Base-by-base conservation (phyloP, 1,284 basidiomycete genomes). In the Irpex lacteus region DNA sequence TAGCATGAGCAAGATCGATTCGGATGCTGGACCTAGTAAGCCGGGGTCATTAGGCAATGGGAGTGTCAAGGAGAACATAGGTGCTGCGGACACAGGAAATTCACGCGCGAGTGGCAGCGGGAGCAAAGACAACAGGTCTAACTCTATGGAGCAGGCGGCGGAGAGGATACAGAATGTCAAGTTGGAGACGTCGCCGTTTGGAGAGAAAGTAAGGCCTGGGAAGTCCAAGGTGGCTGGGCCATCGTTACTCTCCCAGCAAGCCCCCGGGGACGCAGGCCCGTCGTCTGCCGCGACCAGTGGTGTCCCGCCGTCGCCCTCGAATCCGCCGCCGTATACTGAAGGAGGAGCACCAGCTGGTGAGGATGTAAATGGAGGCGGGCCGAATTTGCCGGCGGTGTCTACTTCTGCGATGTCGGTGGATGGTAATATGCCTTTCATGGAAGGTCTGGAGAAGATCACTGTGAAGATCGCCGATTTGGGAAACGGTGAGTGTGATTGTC, bases 381-480 rank as follows among this genome's bases (percentile, higher is more conserved):
- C 67, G 38, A 66, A 65, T 4, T 13, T 69, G 36, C 75, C 75
- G 37, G 26, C 54, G 19, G 63, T 71, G n/a, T 78, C 78, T 13
- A 73, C 74, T n/a, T 77, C 77, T 53, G 75, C 75, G 66, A 80
- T 77, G 75, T 81, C 78, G 1, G 75, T 80, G 49, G 80, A 82
- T 67, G 70, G 64, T 2, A 37, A 68, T 18, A 61, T 67, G 49
- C 65, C 67, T 13, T 58, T 70, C 50, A 66, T 70, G 50, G 72
- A 74, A 44, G 72, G 68, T 15, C 70, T 69, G 56, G 96, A 98
- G 76, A 88, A 90, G 73, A 98, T 99, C 69, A 98, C 96, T 3
- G 98, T 99, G 68, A 98, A 99, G 84, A 98, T 99, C 74, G 97
- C 97, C 38, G 98, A 99, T 82, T 79, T 99, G 62, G 97, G 96